Evolutionary conservation across 768 basidiomycete species (phyloP), one percentile per base, ranked within the genome.

Genomic region (Suillus subalutaceus): DNA sequence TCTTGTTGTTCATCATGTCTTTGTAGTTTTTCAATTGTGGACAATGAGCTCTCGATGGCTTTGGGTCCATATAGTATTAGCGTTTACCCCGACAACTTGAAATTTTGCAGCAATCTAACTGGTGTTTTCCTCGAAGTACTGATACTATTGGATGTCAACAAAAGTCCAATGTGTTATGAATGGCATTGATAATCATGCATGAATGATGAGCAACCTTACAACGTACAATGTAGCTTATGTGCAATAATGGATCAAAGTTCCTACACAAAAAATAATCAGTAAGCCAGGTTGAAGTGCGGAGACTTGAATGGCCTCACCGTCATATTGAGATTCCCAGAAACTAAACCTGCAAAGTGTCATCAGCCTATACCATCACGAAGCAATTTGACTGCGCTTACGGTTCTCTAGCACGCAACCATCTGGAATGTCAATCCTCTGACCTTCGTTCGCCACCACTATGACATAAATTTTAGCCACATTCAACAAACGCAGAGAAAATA

Each of bases 261-360:
- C 66, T 70, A 57, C 32, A 64, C 62, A n/a, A 4, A 5, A 26
- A 41, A 32, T 9, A 32, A 58, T 41, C 2, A 8, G 3, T 26
- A 68, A n/a, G 67, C 52, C 12, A 41, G 13, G n/a, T 56, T 58
- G 60, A 38, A 16, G 3, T 35, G 20, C 16, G 16, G 12, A 5
- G 15, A 46, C 53, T 59, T n/a, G 20, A 9, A 37, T 10, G 13
- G 20, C 20, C 73, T 43, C 65, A 73, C 89, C 74, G 90, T 94
- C 88, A 94, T 91, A 74, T 87, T 90, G 77, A 95, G 79, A 79
- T 92, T 94, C 68, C 94, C 93, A 53, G 93, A 93, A 58, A 96
- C 83, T 68, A 95, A 77, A 71, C 90, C 85, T 86, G 70, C 44
- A 52, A 37, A 50, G 46, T 46, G 62, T 20, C 16, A 12, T 6